A percentile compares a stretch with the other conserved stretches of the same genome.
Evolutionary conservation across 805 yeast species (phyloP).

Genomic region (Zygoascus biomembranicola): DNA sequence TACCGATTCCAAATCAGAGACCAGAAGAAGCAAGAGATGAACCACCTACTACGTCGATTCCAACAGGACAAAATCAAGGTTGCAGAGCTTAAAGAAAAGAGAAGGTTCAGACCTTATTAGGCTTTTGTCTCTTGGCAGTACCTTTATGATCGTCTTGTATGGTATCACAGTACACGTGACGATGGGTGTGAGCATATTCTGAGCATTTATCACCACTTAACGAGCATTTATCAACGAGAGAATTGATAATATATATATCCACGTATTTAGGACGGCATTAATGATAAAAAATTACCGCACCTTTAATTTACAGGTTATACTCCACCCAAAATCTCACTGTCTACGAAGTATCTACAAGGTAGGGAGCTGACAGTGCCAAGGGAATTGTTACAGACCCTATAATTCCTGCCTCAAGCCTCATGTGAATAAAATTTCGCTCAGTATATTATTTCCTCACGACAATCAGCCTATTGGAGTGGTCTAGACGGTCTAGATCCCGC

Average conservation of each 20-base stretch:
- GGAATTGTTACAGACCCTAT: too few relatives aligned
- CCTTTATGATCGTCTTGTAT: too few relatives aligned
- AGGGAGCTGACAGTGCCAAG: too few relatives aligned
- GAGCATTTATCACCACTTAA: not conserved
- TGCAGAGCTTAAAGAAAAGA: constrained; percentile 66
- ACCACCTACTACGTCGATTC: constrained; percentile 72
- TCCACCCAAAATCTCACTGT: too few relatives aligned
- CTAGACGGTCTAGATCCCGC: too few relatives aligned
- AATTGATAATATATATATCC: not conserved
- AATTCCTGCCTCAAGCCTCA: too few relatives aligned
- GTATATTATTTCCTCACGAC: too few relatives aligned
- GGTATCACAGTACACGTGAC: too few relatives aligned
- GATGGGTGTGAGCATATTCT: not conserved
- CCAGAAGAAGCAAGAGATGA: constrained; percentile 85
- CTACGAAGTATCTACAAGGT: too few relatives aligned
- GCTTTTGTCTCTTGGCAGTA: not conserved
- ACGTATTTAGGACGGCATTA: not conserved
- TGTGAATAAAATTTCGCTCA: too few relatives aligned
- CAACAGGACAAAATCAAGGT: constrained; percentile 87
- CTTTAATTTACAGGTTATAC: too few relatives aligned
- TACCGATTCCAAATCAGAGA: constrained; percentile 95
- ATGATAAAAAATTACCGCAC: not conserved
- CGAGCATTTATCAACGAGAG: not conserved
- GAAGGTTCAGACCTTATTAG: constrained; percentile 78
- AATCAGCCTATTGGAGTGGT: too few relatives aligned